phyloP scores from a whole-genome alignment of 768 basidiomycete species.

The Suillus cothurnatus region DNA sequence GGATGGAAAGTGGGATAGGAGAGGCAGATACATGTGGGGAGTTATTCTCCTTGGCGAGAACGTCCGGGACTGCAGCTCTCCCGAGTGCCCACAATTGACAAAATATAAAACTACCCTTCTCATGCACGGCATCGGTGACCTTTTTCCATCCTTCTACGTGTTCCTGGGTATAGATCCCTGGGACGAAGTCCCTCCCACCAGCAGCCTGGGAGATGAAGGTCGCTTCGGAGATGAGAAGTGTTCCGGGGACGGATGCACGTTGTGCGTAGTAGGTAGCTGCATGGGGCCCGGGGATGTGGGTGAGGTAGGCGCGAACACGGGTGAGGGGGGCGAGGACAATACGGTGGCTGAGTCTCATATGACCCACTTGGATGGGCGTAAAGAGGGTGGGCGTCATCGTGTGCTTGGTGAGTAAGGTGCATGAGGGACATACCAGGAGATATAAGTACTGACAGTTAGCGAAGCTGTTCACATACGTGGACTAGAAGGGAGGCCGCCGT shows the following conservation, averaged over 20 bases:
- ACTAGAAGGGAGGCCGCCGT: no score
- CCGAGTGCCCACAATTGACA: conserved; percentile 50
- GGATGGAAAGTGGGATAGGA: conserved; percentile 14
- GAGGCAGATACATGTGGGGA: conserved; percentile 29
- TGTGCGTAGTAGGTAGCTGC: conserved; percentile 41
- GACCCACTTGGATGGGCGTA: conserved; percentile 35
- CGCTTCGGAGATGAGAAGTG: conserved; percentile 49
- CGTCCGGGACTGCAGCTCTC: conserved; percentile 27
- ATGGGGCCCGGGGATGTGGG: conserved; percentile 32
- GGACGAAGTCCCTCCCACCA: conserved; percentile 37
- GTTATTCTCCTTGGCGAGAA: conserved; percentile 21
- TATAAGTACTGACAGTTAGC: no score
- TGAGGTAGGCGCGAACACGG: conserved; percentile 28
- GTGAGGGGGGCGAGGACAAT: conserved; percentile 40
- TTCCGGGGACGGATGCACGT: conserved; percentile 38
- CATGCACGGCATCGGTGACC: conserved; percentile 46
- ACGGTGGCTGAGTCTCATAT: conserved; percentile 34
- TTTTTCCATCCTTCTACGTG: conserved; percentile 59
- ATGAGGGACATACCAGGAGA: no score
- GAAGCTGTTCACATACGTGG: no score
- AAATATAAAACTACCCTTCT: conserved; percentile 43
- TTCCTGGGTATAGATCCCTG: conserved; percentile 51
- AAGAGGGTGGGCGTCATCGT: conserved; percentile 23
- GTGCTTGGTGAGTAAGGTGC: not conserved
- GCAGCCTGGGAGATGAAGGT: conserved; percentile 39